Base-by-base conservation (phyloP, 768 basidiomycete species). In the Amanita exitialis region DNA sequence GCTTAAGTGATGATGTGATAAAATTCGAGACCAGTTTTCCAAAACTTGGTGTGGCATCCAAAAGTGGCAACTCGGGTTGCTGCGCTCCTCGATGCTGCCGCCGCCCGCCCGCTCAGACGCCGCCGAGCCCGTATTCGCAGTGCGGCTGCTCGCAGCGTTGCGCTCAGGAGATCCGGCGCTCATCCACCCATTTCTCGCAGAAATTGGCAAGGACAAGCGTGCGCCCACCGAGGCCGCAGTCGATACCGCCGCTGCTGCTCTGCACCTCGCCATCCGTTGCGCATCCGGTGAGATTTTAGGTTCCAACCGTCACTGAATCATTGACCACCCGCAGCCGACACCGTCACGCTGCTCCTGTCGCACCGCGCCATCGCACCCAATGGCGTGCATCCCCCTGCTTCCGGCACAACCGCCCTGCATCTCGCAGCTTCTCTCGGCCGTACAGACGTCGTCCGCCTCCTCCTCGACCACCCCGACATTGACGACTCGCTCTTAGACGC, bases 221-320 rank as follows among this genome's bases (percentile, higher is more conserved):
- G 72, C 64, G 4, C 15, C 21, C 18, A 50, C 61, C 0, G 78
- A 77, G 16, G 67, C 64, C 12, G 72, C 75, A 13, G 15, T 80
- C 0, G 83, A 89, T 60, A 76, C 82, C 1, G 84, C 79, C 10
- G 83, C 86, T 4, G 82, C 86, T 2, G 85, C 86, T 0, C 67
- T 91, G 6, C 88, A 91, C 64, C 77, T 91, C 2, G 88, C 86
- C 9, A 79, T 91, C n/a, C 77, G 86, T 38, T 90, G 89, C 62
- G 87, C 78, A 52, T 82, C 82, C 8, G 75, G 86, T 86, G 57
- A 20, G 80, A 68, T n/a, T 6, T 42, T 37, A 3, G 35, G 16
- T 47, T 13, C 15, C n/a, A 43, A 7, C 9, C 23, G 13, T 20
- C 28, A 12, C n/a, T 30, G 13, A n/a, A 30, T 52, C 37, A 25